Percentiles rank a stretch among this genome's conserved stretches.
Evolutionary conservation across 192 early-diverging fungal species (phyloP).

Genomic region (Lobulomyces angularis): DNA sequence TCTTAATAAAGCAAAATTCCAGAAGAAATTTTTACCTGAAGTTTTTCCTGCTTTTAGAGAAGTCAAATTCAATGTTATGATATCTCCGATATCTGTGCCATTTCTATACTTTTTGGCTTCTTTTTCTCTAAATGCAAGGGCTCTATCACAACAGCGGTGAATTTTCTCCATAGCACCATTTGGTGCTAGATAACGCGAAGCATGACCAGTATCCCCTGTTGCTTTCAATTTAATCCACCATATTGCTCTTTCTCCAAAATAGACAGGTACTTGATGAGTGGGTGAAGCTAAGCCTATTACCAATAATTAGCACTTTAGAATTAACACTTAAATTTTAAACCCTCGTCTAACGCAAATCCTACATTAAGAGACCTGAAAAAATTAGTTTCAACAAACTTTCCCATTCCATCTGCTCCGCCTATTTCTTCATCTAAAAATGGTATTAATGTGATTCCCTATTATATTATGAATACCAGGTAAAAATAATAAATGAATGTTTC

Average conservation of each 20-base stretch:
- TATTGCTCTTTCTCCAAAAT: conserved; percentile 70
- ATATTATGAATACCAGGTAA: conserved; percentile 41
- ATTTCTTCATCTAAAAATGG: conserved; percentile 60
- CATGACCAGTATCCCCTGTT: conserved; percentile 66
- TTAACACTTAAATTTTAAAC: conserved; percentile 23
- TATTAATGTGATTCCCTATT: background rate
- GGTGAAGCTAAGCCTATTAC: conserved; percentile 54
- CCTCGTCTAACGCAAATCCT: conserved; percentile 78
- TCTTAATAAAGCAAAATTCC: too few species aligned
- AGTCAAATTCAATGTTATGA: too few species aligned
- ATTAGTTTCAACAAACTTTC: conserved; percentile 43
- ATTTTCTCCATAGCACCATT: too few species aligned
- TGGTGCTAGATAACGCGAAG: too few species aligned
- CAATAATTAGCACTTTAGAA: background rate
- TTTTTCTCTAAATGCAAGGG: too few species aligned
- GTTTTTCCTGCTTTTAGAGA: too few species aligned
- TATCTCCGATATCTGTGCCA: too few species aligned
- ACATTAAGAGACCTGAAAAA: conserved; percentile 61
- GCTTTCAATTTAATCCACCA: conserved; percentile 74
- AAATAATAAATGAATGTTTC: conserved; percentile 63
- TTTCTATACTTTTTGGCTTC: too few species aligned
- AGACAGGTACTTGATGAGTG: conserved; percentile 53
- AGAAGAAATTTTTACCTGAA: too few species aligned
- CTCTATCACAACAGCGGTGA: too few species aligned
- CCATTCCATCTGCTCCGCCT: conserved; percentile 72